Evolutionary conservation across 164 flowering plant species (phyloP), one percentile per base, ranked within the genome.

Genomic region (Tinospora cordifolia): DNA sequence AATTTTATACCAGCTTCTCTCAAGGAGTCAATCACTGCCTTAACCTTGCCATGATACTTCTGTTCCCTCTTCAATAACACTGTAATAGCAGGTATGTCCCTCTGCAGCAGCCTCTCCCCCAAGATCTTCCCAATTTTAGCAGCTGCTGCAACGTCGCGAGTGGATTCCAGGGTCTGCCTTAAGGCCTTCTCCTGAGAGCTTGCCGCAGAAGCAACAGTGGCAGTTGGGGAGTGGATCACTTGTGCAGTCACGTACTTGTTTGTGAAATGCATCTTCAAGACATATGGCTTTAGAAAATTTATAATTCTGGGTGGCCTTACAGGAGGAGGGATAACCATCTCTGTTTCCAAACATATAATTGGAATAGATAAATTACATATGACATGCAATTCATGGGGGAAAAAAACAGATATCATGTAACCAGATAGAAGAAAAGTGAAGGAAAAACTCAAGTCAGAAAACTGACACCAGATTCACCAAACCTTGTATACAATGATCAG

Each of bases 131-230:
- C 96, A 24, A 90, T 90, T 71, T 84, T 82, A 17, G 82, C 87
- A 41, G 98, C 95, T 63, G 96, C 96, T 0, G 90, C 87, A 10
- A 92, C 93, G 67, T 92, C 98, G 13, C 89, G 78, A 15, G 88
- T 88, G 26, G 62, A 71, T 72, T 78, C 88, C 84, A 90, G 80
- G 80, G 72, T 81, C 14, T 74, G 7, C 71, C 89, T 81, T 68
- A 92, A 75, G 65, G 74, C 80, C 77, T 84, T 87, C 78, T 92
- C 98, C 70, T 90, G 92, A 21, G 96, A 84, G 76, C 94, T 90
- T 9, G 94, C 98, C 22, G 90, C 77, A 44, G 87, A 75, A 36
- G 94, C 94, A 5, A 89, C 90, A 3, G 94, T 86, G 68, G 94
- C 91, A 4, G 94, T 89, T 59, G 93, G 92, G 0, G 88, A 66